These are phyloP conservation scores for Penicillium hesseltinei DNA, from an alignment of 2,329 filamentous ascomycete genomes.

Conservation along the genomic window DNA sequence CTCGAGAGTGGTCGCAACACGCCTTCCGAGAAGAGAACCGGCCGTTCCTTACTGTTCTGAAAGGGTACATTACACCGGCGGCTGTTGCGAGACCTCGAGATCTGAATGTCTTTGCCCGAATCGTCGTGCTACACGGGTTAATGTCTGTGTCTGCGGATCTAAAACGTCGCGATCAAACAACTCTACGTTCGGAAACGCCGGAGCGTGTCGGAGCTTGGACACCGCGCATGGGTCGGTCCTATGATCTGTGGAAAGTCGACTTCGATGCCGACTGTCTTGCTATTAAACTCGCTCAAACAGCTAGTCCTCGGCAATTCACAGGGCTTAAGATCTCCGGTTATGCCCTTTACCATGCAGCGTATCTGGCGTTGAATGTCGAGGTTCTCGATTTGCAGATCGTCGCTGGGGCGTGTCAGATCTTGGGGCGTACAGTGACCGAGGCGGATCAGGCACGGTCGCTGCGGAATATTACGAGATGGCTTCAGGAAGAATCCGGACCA, in stretches of 20 bases:
- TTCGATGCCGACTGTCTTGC: slow-evolving; percentile 54
- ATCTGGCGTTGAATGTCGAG: slow-evolving; percentile 57
- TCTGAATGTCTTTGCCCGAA: slow-evolving; percentile 53
- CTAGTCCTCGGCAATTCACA: slow-evolving; percentile 43
- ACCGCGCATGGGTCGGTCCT: slow-evolving; percentile 52
- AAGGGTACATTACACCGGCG: slow-evolving; percentile 54
- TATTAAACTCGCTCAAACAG: slow-evolving; percentile 34
- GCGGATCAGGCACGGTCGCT: slow-evolving; percentile 50
- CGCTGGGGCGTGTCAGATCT: slow-evolving; percentile 58
- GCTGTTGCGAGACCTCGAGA: slow-evolving; percentile 37
- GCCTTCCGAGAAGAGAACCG: slow-evolving; percentile 40
- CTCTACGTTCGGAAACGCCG: slow-evolving; percentile 48
- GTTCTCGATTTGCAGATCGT: slow-evolving; percentile 63
- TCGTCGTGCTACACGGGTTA: slow-evolving; percentile 59
- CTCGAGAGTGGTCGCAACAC: slow-evolving; percentile 51
- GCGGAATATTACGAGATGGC: slow-evolving; percentile 29
- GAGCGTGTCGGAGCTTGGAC: slow-evolving; percentile 51
- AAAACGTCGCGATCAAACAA: slow-evolving; percentile 61
- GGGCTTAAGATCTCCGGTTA: slow-evolving; percentile 51
- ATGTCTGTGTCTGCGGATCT: slow-evolving; percentile 65
- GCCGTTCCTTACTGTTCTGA: slow-evolving; percentile 53
- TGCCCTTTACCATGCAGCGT: slow-evolving; percentile 59
- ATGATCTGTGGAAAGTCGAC: slow-evolving; percentile 58
- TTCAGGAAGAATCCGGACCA: slow-evolving; percentile 15
- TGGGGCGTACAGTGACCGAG: slow-evolving; percentile 54